Evolutionary conservation across 2,329 filamentous ascomycete genomes (phyloP), one percentile per base, ranked within the genome.

Genomic region (Alternaria hordeiaustralica): DNA sequence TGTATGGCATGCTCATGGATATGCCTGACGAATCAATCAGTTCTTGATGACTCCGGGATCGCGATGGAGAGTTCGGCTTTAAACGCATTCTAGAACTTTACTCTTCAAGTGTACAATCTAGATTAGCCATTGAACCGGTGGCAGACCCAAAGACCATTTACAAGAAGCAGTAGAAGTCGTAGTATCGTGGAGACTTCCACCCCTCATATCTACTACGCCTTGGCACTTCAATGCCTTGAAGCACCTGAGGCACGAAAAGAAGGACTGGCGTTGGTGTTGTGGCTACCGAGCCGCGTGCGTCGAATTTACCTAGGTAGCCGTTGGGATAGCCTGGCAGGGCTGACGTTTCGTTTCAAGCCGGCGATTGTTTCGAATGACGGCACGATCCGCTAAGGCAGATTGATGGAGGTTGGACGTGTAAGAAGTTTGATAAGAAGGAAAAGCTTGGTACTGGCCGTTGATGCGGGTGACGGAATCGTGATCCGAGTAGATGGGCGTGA

Each of bases 341-440:
- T 59, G 49, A 45, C 33, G 66, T 69, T 70, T 69, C 56, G 68
- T 70, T 71, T 70, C 63, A 61, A 51, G 50, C 54, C 56, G 9
- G 55, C 57, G 43, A 60, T 43, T 65, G 65, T 71, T 72, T 69
- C 66, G 55, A 53, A 25, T 44, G 41, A 56, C 68, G 66, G 68
- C 61, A 63, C 61, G 58, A 66, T 20, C 66, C 64, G 66, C 59
- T 44, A 60, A 55, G 36, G 60, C 58, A 63, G 62, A 49, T 60
- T 61, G 60, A 64, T 50, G 55, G 55, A 46, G 46, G 51, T 55
- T 36, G 25, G 53, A 44, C 44, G 46, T 60, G 59, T 64, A 20
- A 49, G 50, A 63, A 49, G 59, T 68, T 57, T 69, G 62, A 71
- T 71, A 69, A 69, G 61, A 69, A 51, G 68, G 65, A 51, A 66